Base-by-base conservation (phyloP, 2,329 filamentous ascomycete genomes). In the Triangularia verruculosa region DNA sequence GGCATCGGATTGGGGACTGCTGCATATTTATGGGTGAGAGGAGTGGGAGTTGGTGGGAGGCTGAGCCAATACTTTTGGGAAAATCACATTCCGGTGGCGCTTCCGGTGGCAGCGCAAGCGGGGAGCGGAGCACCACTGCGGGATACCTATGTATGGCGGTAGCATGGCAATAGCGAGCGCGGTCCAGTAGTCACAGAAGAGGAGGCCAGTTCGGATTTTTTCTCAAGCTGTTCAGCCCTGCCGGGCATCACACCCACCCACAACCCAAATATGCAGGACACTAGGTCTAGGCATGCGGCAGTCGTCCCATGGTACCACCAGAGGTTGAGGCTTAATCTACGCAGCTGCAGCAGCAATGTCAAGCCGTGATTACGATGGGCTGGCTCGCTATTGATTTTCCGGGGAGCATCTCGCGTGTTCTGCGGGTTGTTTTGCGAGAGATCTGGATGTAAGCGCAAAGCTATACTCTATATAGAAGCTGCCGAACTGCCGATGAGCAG, bases 1-100 rank as follows among this genome's bases (percentile, higher is more conserved):
- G 24, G 30, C 56, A 58, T 39, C 30, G 34, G 32, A 43, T 58
- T 24, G 34, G 56, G 28, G n/a, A 58, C 4, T 58, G 30, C 55
- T 57, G 13, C 28, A 39, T 17, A 32, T 22, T 28, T 28, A 30
- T 17, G 15, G n/a, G 12, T 30, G 22, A 43, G 24, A 22, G 43
- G 17, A 13, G 32, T 28, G n/a, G 28, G 32, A 34, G 39, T 24
- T 30, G 20, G 32, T 57, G 30, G 22, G 55, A 57, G 39, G 30
- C 17, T 57, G 22, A 30, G 22, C 22, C 39, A 13, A 17, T 30
- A 20, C 54, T 28, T 17, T 17, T 55, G 24, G 15, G 24, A 55
- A 20, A 20, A 55, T 55, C 15, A 8, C 32, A 15, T 43, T 39
- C 13, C 30, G 15, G 34, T 39, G 34, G 34, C 34, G 34, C 34